Base-by-base conservation (phyloP, 2,329 filamentous ascomycete species). In the Dothistroma septosporum region DNA sequence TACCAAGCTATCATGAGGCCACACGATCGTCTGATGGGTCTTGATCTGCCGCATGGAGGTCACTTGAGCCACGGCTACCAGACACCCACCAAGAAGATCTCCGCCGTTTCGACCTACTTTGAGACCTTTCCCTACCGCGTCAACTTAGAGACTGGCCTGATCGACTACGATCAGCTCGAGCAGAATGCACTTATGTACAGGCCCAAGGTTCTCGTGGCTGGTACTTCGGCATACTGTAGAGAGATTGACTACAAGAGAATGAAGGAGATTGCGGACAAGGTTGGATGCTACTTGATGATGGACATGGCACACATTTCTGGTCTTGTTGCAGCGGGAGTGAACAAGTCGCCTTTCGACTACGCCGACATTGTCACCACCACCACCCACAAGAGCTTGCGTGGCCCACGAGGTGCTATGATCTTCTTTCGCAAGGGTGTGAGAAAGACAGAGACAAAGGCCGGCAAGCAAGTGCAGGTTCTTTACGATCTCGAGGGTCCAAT, bases 241-340 rank as follows among this genome's bases (percentile, higher is more conserved):
- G 85, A 96, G 74, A 97, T 99, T 73, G 93, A 99, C 82, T 99
- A 97, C 77, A 86, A 85, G 68, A 90, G 92, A 75, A 97, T 99
- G 91, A 90, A 91, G 76, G 86, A 95, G 82, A 96, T 97, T 73
- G 91, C 92, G 64, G 92, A 97, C 79, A 89, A 87, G 48, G 90
- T 96, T 61, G 92, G 92, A 73, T 92, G 93, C 66, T 99, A 97
- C 80, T 86, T 99, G 56, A 85, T 99, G 66, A 91, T 94, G 66
- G 94, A 99, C 73, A 99, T 99, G 91, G 94, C 94, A 60, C 94
- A 99, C 79, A 97, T 99, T 76, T 97, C 93, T 53, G 94, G 94
- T 73, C 86, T 99, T 53, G 90, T 99, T 66, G 92, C 94, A 55
- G 91, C 92, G 63, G 90, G 88, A 70, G 94, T 97, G 69, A 94